Conservation (phyloP, 2,329 filamentous ascomycete genomes). For the Gliomastix tumulicola region DNA sequence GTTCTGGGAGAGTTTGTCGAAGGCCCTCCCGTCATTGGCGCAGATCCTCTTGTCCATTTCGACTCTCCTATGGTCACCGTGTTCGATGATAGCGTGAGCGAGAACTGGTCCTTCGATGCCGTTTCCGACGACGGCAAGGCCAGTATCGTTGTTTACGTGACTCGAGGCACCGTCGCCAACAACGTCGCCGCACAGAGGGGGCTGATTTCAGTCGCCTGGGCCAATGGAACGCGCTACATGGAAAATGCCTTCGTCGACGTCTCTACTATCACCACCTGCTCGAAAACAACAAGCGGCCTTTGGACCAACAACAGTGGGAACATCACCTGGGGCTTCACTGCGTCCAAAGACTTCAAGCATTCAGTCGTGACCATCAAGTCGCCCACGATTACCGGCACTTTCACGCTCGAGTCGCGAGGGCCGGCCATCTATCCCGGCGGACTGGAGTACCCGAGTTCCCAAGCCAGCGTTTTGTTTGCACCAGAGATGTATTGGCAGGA, state of each 20-base stretch:
- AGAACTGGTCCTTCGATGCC: neutral
- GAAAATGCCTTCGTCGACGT: slow-evolving; percentile 5
- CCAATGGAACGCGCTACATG: neutral
- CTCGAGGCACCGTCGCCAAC: neutral
- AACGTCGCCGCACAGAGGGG: neutral
- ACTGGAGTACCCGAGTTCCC: neutral
- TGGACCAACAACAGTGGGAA: neutral
- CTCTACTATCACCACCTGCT: neutral
- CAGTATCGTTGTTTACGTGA: neutral
- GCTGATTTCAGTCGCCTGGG: neutral
- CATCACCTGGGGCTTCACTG: neutral
- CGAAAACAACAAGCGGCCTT: neutral
- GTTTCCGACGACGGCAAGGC: neutral
- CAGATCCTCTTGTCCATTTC: neutral
- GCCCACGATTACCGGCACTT: neutral
- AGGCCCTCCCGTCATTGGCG: too few species aligned
- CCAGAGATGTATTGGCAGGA: neutral
- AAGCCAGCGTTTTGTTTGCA: neutral
- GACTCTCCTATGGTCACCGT: slow-evolving; percentile 7
- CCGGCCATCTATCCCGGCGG: neutral
- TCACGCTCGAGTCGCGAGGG: neutral
- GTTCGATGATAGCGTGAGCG: slow-evolving; percentile 1
- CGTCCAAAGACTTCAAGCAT: neutral
- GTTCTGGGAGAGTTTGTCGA: too few species aligned
- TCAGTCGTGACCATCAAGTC: neutral